These are phyloP conservation scores for Rhizophora apiculata DNA, from an alignment of 345 rosid species.

Conservation along the genomic window DNA sequence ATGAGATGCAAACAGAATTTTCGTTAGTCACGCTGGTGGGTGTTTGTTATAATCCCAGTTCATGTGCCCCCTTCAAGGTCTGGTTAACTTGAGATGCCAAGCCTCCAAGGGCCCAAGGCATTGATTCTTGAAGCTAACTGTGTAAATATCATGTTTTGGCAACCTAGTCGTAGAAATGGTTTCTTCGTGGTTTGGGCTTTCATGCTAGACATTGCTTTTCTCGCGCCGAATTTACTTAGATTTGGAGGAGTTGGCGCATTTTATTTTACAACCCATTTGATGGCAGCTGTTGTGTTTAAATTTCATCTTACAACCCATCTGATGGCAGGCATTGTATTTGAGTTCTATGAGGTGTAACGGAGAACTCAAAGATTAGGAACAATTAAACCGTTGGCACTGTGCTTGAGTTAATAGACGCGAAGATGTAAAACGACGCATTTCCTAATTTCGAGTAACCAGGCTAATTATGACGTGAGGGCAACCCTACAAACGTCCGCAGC, in stretches of 20 bases:
- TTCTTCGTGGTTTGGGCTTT: slow-evolving; percentile 31
- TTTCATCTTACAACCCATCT: slow-evolving; percentile 47
- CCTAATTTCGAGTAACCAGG: not conserved
- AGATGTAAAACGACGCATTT: slow-evolving; percentile 12
- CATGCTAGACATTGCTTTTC: slow-evolving; percentile 28
- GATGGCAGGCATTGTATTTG: not conserved
- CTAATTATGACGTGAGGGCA: slow-evolving; percentile 20
- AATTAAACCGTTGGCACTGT: not conserved
- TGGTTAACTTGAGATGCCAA: slow-evolving; percentile 72
- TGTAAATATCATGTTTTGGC: slow-evolving; percentile 25
- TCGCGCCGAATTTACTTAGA: slow-evolving; percentile 29
- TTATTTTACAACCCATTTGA: slow-evolving; percentile 46
- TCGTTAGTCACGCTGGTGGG: slow-evolving; percentile 14
- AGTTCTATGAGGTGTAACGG: not conserved
- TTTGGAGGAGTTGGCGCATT: slow-evolving; percentile 36
- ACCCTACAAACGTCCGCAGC: no score
- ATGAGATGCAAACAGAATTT: not conserved
- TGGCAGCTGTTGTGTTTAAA: not conserved
- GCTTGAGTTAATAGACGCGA: not conserved
- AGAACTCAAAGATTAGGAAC: not conserved
- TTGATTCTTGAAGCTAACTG: slow-evolving; percentile 49
- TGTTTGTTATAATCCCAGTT: slow-evolving; percentile 38
- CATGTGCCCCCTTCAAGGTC: slow-evolving; percentile 80
- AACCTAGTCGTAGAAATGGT: slow-evolving; percentile 23
- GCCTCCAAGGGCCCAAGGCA: slow-evolving; percentile 57